A percentile compares a stretch with the other conserved stretches of the same genome.
Conservation (phyloP, 73 alveolate species). For the Loxodes magnus region DNA sequence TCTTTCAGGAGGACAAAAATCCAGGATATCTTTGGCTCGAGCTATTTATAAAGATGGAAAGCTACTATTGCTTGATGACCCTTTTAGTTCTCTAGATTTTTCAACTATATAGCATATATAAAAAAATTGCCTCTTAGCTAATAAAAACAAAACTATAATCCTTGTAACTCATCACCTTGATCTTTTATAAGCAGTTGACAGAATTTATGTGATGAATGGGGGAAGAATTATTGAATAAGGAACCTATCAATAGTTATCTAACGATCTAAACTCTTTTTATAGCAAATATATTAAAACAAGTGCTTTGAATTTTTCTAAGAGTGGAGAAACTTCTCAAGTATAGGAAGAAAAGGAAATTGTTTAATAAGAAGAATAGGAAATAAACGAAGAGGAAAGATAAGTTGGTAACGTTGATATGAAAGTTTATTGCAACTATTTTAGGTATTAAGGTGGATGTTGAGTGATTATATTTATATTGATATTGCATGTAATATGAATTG, state of each 20-base stretch:
- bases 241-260: constrained; percentile 37
- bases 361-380: constrained; percentile 26
- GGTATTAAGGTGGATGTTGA: constrained; percentile 23
- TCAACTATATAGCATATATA: constrained; percentile 55
- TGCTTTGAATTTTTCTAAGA: constrained; percentile 10
- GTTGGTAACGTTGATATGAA: constrained; percentile 23
- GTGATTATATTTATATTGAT: not conserved
- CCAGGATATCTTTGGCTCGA: constrained; percentile 41
- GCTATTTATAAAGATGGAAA: constrained; percentile 35
- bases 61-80: constrained; percentile 72
- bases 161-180: constrained; percentile 77
- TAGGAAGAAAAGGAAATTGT: constrained; percentile 27
- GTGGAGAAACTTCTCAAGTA: constrained; percentile 14
- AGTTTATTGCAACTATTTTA: constrained; percentile 19
- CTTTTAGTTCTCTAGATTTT: constrained; percentile 73
- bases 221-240: constrained; percentile 51
- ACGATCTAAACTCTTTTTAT: constrained; percentile 21
- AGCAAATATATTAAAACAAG: constrained; percentile 11
- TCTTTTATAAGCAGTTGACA: constrained; percentile 51
- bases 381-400: constrained; percentile 18
- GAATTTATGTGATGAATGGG: constrained; percentile 49
- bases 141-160: constrained; percentile 56
- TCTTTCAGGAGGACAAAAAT: constrained; percentile 54
- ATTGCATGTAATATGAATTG: not conserved
- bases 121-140: constrained; percentile 36